These are phyloP conservation scores for Podila clonocystis DNA, from an alignment of 192 early-diverging fungal species.

Conservation along the genomic window DNA sequence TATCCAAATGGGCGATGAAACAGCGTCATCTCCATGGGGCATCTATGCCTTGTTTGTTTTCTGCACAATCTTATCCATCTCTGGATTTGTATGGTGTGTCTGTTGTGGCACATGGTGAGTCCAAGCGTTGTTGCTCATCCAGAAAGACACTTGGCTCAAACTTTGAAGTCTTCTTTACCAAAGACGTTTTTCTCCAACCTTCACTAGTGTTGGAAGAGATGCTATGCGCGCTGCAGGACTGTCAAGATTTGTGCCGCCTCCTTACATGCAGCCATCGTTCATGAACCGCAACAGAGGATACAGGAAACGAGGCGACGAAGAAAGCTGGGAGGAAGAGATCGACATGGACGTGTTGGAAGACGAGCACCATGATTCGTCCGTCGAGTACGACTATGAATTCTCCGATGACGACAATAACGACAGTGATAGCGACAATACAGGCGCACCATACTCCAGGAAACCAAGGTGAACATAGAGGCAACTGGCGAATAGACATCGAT, in stretches of 20 bases:
- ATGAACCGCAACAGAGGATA: constrained; percentile 31
- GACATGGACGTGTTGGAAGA: constrained; percentile 48
- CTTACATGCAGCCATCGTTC: constrained; percentile 48
- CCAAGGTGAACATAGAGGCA: constrained; percentile 12
- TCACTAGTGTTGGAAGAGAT: constrained; percentile 39
- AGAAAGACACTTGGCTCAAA: too few relatives aligned
- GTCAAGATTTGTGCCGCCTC: constrained; percentile 36
- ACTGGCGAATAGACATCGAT: not conserved
- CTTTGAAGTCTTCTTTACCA: not conserved
- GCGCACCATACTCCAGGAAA: constrained; percentile 10
- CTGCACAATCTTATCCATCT: constrained; percentile 26
- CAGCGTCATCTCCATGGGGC: constrained; percentile 29
- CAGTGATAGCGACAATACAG: constrained; percentile 22
- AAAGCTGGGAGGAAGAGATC: constrained; percentile 35
- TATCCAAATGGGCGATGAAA: constrained; percentile 16
- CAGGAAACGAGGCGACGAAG: constrained; percentile 34
- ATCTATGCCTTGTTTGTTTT: constrained; percentile 32
- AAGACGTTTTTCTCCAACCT: not conserved
- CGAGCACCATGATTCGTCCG: constrained; percentile 46
- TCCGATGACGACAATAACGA: constrained; percentile 33
- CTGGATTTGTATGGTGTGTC: constrained; percentile 46
- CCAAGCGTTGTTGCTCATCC: too few relatives aligned
- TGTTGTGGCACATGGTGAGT: constrained; percentile 52
- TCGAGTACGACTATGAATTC: constrained; percentile 49
- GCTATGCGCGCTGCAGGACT: constrained; percentile 43